Base-by-base conservation (phyloP, 139 green algal species). In the Volvox reticuliferus region DNA sequence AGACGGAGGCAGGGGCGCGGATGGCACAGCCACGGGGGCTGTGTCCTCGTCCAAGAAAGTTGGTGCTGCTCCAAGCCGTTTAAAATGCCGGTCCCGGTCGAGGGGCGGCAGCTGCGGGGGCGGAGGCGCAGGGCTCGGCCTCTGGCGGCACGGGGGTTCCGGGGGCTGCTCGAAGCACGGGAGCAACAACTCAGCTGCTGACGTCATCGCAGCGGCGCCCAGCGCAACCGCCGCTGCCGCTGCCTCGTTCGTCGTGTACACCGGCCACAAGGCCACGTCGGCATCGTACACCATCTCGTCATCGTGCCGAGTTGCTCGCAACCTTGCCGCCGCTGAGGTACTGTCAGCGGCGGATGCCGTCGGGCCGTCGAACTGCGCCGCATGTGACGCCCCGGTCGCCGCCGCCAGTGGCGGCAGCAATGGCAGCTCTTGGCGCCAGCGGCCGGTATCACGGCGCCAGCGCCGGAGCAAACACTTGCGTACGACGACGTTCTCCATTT, bases 391-490 rank as follows among this genome's bases (percentile, higher is more conserved):
- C 67, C 6, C 22, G 2, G 71, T 20, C 71, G 21, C 71, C 71
- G 71, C 21, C 1, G 71, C 22, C 24, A 30, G 22, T 20, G 22
- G 21, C 28, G 28, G 2, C 26, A 32, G 14, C 21, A 32, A 21
- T 30, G 71, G 35, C 21, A 35, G 71, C 71, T 35, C 71, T 14
- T 35, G 28, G 14, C 71, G 32, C 71, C 71, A 32, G 26, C 71
- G 22, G 21, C 21, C 65, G 65, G 65, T 28, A 32, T 79, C 9
- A 24, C 36, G 36, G 78, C 78, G 78, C 2, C 78, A 68, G 36
- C 78, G 78, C 28, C 78, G 78, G 78, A 81, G 75, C 75, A 22
- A 44, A 13, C 36, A 26, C 24, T 84, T 24, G 78, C 78, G 78
- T 24, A 33, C 36, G 17, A 22, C 32, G 16, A 44, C 12, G 1